Conservation (phyloP, 495 filamentous ascomycete species). For the Thermothielavioides terrestris region DNA sequence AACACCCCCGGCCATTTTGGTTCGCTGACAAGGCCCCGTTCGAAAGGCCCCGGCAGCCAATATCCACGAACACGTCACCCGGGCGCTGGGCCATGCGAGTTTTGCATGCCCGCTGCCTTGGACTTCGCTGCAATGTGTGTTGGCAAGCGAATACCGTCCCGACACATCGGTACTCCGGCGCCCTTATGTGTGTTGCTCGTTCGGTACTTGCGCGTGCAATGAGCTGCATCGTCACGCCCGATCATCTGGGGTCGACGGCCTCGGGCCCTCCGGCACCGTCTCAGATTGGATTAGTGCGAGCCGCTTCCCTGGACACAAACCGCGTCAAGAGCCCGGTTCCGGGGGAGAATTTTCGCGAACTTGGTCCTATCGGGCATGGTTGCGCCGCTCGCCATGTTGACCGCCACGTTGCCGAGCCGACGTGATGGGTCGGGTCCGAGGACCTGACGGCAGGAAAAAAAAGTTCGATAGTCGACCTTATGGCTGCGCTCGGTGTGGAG, state of each 20-base stretch:
- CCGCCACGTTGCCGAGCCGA: slow-evolving; percentile 17
- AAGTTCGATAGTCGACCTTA: slow-evolving; percentile 7
- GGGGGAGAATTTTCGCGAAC: background rate
- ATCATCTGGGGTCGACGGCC: no score
- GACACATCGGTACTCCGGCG: slow-evolving; percentile 26
- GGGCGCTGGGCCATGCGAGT: slow-evolving; percentile 16
- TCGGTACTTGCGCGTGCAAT: no score
- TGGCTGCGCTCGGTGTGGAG: no score
- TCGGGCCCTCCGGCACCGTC: no score
- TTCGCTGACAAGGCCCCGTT: background rate
- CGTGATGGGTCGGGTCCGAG: slow-evolving; percentile 2
- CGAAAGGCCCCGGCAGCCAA: background rate
- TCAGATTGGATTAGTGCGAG: slow-evolving; percentile 6
- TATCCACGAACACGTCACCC: slow-evolving; percentile 18
- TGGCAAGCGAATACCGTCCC: slow-evolving; percentile 17
- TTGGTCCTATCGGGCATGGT: slow-evolving; percentile 2
- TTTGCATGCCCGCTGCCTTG: slow-evolving; percentile 16
- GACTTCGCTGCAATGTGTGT: slow-evolving; percentile 9
- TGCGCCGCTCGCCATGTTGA: slow-evolving; percentile 8
- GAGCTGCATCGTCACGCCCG: no score
- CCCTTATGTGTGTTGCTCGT: no score
- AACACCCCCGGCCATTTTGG: background rate
- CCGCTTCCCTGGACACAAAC: slow-evolving; percentile 1
- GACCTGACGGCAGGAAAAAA: slow-evolving; percentile 1
- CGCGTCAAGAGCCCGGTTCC: no score